phyloP scores from a whole-genome alignment of 495 filamentous ascomycete species.

The Penicillium manginii region DNA sequence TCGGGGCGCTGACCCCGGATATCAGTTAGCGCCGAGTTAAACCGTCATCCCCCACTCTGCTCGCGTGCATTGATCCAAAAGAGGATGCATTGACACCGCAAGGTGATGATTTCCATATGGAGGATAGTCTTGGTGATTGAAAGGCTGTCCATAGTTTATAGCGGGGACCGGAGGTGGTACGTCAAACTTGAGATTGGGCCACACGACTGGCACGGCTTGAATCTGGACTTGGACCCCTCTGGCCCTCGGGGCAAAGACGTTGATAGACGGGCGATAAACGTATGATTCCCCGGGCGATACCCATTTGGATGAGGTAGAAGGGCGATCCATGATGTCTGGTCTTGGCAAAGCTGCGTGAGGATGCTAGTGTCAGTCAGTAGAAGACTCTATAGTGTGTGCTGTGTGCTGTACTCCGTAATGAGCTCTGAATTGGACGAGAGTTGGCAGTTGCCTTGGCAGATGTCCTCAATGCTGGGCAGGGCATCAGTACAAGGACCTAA shows the following conservation, averaged over 20 bases:
- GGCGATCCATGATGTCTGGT: not conserved
- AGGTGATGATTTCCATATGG: no score
- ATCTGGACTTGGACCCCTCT: not conserved
- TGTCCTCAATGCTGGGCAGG: not conserved
- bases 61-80: not conserved
- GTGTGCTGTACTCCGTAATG: no score
- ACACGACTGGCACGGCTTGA: no score
- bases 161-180: not conserved
- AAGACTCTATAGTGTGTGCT: not conserved
- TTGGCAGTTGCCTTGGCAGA: no score
- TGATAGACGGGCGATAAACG: constrained; percentile 5
- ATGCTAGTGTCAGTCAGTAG: not conserved
- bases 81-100: not conserved
- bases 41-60: not conserved
- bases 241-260: not conserved
- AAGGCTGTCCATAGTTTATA: no score
- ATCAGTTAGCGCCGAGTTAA: constrained; percentile 14
- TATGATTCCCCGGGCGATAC: constrained; percentile 1
- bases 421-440: no score
- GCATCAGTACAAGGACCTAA: not conserved
- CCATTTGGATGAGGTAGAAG: not conserved
- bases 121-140: no score
- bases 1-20: constrained; percentile 5
- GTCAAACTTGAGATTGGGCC: not conserved
- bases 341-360: not conserved